Percentiles rank a stretch among this genome's conserved stretches.
Evolutionary conservation across 106 monocot species (phyloP).

Genomic region (Cymbidium sinense): DNA sequence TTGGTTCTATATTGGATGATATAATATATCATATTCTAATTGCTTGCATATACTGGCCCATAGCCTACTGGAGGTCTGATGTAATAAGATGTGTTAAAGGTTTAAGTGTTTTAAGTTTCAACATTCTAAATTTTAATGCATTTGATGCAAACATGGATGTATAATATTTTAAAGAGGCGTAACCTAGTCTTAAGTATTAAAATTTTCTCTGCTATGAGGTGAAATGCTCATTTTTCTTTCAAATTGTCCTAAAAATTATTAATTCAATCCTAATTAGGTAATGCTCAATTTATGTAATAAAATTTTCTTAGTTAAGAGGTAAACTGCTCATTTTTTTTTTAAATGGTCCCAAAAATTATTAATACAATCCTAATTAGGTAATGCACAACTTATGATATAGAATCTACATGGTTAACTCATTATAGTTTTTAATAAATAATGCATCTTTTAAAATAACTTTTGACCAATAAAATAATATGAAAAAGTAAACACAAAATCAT

Average conservation of each 20-base stretch:
- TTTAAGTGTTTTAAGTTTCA: background rate
- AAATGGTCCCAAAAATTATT: background rate
- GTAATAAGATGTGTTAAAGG: background rate
- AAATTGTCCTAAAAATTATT: background rate
- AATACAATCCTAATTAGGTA: background rate
- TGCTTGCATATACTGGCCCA: background rate
- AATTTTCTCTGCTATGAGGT: background rate
- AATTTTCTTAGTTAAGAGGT: background rate
- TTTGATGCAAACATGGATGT: background rate
- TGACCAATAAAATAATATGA: too few species aligned
- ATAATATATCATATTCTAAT: background rate
- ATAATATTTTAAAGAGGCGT: background rate
- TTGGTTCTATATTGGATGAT: background rate
- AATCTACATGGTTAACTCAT: too few species aligned
- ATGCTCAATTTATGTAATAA: background rate
- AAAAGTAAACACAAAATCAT: too few species aligned
- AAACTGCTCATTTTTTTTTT: background rate
- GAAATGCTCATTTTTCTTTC: background rate
- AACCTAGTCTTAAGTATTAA: background rate
- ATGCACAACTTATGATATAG: background rate
- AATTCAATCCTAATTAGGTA: background rate
- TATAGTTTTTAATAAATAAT: too few species aligned
- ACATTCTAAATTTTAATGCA: background rate
- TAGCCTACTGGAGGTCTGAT: background rate
- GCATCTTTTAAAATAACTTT: too few species aligned